These are phyloP conservation scores for Taxillus chinensis DNA, from an alignment of 164 flowering plant species.

Conservation along the genomic window DNA sequence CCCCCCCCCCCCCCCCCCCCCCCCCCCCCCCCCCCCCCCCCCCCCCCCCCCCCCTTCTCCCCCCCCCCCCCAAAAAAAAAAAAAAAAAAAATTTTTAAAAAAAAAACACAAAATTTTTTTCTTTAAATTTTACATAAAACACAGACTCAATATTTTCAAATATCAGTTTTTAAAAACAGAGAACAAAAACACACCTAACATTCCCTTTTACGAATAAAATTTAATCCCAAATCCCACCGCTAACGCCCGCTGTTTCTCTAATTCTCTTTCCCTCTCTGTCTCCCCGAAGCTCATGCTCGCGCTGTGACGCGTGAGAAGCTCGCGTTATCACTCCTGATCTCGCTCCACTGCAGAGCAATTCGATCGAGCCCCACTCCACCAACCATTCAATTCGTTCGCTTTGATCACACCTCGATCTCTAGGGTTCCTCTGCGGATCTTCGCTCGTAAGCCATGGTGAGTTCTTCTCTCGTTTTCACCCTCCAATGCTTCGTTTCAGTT, in stretches of 20 bases:
- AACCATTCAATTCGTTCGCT: not conserved
- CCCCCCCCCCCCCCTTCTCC: too few species aligned
- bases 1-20: too few species aligned
- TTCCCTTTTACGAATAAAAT: not conserved
- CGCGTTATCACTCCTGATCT: not conserved
- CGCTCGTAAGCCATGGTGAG: slow-evolving; percentile 29
- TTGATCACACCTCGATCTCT: not conserved
- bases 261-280: not conserved
- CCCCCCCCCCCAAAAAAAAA: too few species aligned
- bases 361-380: not conserved
- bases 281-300: too few species aligned
- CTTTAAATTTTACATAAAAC: too few species aligned
- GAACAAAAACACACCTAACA: not conserved
- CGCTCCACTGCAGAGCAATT: not conserved
- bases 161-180: too few species aligned
- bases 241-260: not conserved
- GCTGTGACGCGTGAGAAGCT: too few species aligned
- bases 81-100: too few species aligned
- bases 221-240: too few species aligned
- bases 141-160: too few species aligned
- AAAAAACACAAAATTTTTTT: too few species aligned
- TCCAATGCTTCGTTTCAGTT: not conserved
- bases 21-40: too few species aligned
- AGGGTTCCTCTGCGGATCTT: slow-evolving; percentile 2
- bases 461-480: not conserved